These are phyloP conservation scores for Phytophthora palmivora DNA, from an alignment of 352 stramenopile genomes.

Conservation along the genomic window DNA sequence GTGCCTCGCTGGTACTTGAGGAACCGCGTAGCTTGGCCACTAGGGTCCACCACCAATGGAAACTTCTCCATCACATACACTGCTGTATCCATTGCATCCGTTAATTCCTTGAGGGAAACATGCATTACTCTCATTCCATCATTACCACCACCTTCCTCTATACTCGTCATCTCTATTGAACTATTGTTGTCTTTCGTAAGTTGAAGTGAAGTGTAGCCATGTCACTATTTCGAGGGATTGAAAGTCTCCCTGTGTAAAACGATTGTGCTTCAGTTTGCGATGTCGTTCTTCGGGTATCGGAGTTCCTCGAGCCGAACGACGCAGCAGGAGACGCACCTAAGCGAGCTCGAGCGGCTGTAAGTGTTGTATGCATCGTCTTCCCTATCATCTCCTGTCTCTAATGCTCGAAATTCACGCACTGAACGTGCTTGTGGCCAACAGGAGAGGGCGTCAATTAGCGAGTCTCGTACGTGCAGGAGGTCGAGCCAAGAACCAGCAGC, in stretches of 20 bases:
- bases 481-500: slow-evolving; percentile 86
- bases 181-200: slow-evolving; percentile 18
- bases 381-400: slow-evolving; percentile 3
- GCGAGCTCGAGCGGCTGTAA: slow-evolving; percentile 83
- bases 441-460: slow-evolving; percentile 75
- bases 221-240: slow-evolving; percentile 1
- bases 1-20: slow-evolving; percentile 91
- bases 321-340: slow-evolving; percentile 80
- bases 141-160: neutral
- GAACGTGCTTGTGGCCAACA: slow-evolving; percentile 29
- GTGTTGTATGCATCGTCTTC: slow-evolving; percentile 21
- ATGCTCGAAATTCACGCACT: slow-evolving; percentile 1
- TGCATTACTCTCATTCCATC: slow-evolving; percentile 23
- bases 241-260: slow-evolving; percentile 10
- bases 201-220: slow-evolving; percentile 25
- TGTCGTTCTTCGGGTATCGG: slow-evolving; percentile 78
- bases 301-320: slow-evolving; percentile 56
- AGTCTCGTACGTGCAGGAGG: slow-evolving; percentile 83
- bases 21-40: slow-evolving; percentile 82
- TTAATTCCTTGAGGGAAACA: slow-evolving; percentile 83
- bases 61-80: slow-evolving; percentile 91
- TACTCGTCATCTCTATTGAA: slow-evolving; percentile 18
- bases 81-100: slow-evolving; percentile 84
- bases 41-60: slow-evolving; percentile 85
- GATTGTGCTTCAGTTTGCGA: slow-evolving; percentile 25